These are phyloP conservation scores for Prinsepia uniflora DNA, from an alignment of 306 rosid species.

Conservation along the genomic window DNA sequence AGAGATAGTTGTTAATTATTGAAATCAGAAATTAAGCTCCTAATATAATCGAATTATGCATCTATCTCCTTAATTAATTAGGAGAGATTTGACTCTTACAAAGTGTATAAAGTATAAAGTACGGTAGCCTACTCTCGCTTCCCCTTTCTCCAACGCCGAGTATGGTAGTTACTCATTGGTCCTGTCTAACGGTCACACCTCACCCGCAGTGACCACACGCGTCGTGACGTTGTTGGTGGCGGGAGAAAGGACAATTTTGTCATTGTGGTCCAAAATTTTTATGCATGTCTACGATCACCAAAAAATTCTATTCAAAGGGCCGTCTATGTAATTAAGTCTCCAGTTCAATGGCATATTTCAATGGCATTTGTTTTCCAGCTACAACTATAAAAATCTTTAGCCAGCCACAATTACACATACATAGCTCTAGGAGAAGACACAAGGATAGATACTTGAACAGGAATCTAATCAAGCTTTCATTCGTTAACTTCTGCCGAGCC, in stretches of 20 bases:
- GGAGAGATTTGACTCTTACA: neutral
- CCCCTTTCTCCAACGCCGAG: neutral
- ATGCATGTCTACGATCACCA: neutral
- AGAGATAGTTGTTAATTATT: too few relatives aligned
- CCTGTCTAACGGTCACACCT: neutral
- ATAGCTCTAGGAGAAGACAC: neutral
- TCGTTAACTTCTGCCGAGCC: neutral
- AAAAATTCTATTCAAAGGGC: neutral
- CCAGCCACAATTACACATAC: neutral
- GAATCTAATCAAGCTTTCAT: neutral
- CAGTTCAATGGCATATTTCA: neutral
- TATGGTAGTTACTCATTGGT: neutral
- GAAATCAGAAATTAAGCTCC: too few relatives aligned
- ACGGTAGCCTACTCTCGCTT: neutral
- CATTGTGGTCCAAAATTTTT: neutral
- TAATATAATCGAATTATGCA: too few relatives aligned
- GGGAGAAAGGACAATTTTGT: neutral
- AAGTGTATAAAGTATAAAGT: conserved; percentile 1
- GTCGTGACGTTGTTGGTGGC: neutral
- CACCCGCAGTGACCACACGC: neutral
- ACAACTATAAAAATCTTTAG: neutral
- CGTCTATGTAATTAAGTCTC: neutral
- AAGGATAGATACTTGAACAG: neutral
- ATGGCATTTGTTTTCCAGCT: neutral
- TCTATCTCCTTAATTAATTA: too few relatives aligned